Conservation (phyloP, 2,329 filamentous ascomycete genomes). For the Penicillium olsonii region DNA sequence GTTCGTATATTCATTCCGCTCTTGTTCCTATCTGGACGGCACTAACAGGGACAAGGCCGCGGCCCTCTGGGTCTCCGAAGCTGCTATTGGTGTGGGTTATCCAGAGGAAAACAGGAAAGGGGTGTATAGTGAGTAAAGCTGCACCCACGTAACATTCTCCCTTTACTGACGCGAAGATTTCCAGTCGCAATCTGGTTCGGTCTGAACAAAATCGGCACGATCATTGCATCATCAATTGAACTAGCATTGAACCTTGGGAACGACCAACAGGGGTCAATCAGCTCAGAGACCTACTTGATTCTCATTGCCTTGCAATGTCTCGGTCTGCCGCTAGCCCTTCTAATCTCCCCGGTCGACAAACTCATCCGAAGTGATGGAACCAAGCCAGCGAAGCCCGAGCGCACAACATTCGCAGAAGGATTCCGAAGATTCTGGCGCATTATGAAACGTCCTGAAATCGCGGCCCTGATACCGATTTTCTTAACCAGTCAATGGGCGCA, state of each 20-base stretch:
- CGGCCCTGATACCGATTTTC: not conserved
- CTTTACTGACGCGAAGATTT: not conserved
- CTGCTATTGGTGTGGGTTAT: not conserved
- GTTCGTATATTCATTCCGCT: not conserved
- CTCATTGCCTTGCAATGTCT: not conserved
- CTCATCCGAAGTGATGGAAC: not conserved
- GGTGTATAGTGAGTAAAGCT: not conserved
- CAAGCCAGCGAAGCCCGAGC: not conserved
- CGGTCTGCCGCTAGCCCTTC: not conserved
- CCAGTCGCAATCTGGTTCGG: not conserved
- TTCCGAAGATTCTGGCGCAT: not conserved
- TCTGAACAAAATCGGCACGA: not conserved
- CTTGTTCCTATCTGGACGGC: not conserved
- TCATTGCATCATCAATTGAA: not conserved
- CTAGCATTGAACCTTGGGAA: not conserved
- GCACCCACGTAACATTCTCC: no score
- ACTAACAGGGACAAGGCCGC: not conserved
- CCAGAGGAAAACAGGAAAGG: not conserved
- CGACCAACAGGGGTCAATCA: not conserved
- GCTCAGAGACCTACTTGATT: not conserved
- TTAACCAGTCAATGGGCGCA: not conserved
- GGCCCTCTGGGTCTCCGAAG: not conserved
- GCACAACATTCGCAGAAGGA: not conserved
- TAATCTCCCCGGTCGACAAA: not conserved
- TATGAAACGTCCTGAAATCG: not conserved